phyloP scores from a whole-genome alignment of 805 yeast species.

The Starmera amethionina region DNA sequence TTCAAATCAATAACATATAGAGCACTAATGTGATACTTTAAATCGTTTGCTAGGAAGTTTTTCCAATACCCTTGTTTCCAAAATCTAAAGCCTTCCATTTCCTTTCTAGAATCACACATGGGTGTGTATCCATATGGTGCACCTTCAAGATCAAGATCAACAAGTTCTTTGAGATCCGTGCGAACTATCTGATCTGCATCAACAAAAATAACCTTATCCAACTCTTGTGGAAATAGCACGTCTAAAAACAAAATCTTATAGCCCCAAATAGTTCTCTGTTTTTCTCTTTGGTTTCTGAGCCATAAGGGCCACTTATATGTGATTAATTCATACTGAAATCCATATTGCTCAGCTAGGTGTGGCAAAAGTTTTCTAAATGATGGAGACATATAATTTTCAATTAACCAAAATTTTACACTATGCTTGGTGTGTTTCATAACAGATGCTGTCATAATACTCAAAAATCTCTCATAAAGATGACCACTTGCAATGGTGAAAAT shows the following conservation, averaged over 20 bases:
- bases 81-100: conserved; percentile 78
- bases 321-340: conserved; percentile 67
- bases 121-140: conserved; percentile 85
- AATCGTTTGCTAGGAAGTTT: conserved; percentile 40
- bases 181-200: conserved; percentile 81
- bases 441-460: conserved; percentile 73
- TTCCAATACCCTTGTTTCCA: conserved; percentile 96
- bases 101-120: conserved; percentile 72
- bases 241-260: conserved; percentile 82
- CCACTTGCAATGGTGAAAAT: conserved; percentile 82
- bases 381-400: conserved; percentile 74
- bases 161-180: conserved; percentile 60
- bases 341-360: conserved; percentile 41
- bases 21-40: conserved; percentile 71
- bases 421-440: conserved; percentile 57
- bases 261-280: conserved; percentile 79
- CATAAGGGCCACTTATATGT: conserved; percentile 90
- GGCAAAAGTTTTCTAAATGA: conserved; percentile 55
- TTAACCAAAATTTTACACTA: conserved; percentile 74
- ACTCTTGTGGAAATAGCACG: conserved; percentile 71
- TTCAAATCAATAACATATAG: conserved; percentile 71
- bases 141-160: conserved; percentile 60
- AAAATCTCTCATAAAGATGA: conserved; percentile 61
- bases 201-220: conserved; percentile 71
- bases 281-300: conserved; percentile 71